phyloP scores from a whole-genome alignment of 2,329 filamentous ascomycete genomes.

The Cercospora citrullina region DNA sequence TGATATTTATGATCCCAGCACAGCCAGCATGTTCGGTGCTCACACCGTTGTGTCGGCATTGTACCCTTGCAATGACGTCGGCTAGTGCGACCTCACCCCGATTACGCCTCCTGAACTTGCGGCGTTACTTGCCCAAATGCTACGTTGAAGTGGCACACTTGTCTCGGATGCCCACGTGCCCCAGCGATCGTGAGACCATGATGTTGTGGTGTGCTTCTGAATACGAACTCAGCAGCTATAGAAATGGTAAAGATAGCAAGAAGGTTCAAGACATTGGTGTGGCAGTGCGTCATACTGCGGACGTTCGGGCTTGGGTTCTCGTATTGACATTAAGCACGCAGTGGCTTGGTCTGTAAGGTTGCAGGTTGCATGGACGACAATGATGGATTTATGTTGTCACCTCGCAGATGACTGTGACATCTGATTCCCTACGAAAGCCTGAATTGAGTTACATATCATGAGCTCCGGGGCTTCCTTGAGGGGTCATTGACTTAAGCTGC shows the following conservation, averaged over 20 bases:
- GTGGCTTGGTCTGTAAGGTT: background rate
- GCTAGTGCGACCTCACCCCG: background rate
- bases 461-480: background rate
- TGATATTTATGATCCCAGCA: background rate
- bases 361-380: background rate
- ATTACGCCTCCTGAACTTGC: background rate
- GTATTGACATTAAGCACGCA: background rate
- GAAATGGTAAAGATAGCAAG: background rate
- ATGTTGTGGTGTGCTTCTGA: background rate
- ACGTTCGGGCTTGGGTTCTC: background rate
- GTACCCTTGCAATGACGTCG: background rate
- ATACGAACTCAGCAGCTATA: background rate
- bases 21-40: background rate
- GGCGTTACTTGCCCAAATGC: background rate
- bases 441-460: background rate
- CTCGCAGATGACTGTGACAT: background rate
- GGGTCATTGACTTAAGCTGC: background rate
- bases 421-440: background rate
- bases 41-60: background rate
- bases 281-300: background rate
- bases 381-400: background rate
- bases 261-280: background rate
- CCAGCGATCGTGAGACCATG: background rate
- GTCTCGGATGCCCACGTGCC: background rate
- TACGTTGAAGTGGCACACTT: background rate